Evolutionary conservation across 257 asterid species (phyloP), one percentile per base, ranked within the genome.

Genomic region (Gardenia jasminoides): DNA sequence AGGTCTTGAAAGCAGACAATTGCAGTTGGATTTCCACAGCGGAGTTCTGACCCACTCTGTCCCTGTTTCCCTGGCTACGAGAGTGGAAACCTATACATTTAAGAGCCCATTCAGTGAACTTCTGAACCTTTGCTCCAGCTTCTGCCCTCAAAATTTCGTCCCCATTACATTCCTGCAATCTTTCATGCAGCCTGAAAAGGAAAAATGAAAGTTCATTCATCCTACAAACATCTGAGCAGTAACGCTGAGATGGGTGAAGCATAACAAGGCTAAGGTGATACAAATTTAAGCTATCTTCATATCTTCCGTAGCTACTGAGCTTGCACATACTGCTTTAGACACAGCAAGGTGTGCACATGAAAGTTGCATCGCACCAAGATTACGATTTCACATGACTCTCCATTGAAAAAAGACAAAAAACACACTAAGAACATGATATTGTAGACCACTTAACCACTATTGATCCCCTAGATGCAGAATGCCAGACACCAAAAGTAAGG

Each of bases 51-150:
- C 91, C 96, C 76, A 88, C 91, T 76, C 89, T 85, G 75, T 91
- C 98, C 84, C 90, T 88, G 80, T 88, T 93, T 75, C 96, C 97
- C 80, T 91, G 97, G 92, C 97, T 90, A 79, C 98, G 98, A 70
- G 98, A 92, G 82, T 96, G 99, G 88, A 96, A 93, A 67, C 99
- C 94, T 84, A 93, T 96, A 79, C 99, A 96, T 84, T 96, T 92
- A 83, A 96, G 94, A 81, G 99, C 99, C 99, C 99, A 96, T 82
- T 93, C 99, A 44, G 99, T 93, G 75, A 96, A 96, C 85, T 96
- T 96, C 89, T 91, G 97, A 76, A 96, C 99, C 86, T 96, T 96
- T 62, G 98, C 92, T 73, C 97, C 97, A 78, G 98, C 99, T 85
- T 96, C 99, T 52, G 99, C 99, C 87, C 93, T 96, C 88, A 96